Conservation (phyloP, 2,329 filamentous ascomycete genomes). For the Trichoderma asperellum region DNA sequence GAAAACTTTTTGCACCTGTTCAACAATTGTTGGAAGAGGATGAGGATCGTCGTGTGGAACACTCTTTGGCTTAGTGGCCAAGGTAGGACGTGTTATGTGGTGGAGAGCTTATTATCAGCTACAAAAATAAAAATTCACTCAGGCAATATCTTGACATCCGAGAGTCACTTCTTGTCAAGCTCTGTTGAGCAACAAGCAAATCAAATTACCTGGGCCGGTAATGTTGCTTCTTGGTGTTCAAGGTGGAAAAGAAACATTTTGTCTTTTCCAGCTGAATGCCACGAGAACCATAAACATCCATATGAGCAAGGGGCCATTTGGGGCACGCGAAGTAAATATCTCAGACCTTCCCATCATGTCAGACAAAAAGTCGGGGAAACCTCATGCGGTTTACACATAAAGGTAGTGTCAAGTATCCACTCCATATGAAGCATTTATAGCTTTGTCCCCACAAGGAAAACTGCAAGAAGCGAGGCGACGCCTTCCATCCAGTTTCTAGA, state of each 20-base stretch:
- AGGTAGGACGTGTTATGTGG: not conserved
- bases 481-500: constrained; percentile 24
- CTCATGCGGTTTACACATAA: not conserved
- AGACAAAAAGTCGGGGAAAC: not conserved
- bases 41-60: not conserved
- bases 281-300: not conserved
- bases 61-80: not conserved
- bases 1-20: not conserved
- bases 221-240: not conserved
- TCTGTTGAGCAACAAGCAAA: not conserved
- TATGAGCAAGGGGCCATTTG: not conserved
- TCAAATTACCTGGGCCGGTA: not conserved
- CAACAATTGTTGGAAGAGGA: not conserved
- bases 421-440: not conserved
- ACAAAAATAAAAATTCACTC: not conserved
- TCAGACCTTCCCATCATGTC: not conserved
- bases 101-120: not conserved
- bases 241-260: not conserved
- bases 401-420: not conserved
- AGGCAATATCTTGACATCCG: not conserved
- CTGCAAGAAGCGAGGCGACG: constrained; percentile 16
- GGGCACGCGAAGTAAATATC: not conserved
- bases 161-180: not conserved
- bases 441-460: constrained; percentile 6
- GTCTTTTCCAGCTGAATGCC: not conserved